Base-by-base conservation (phyloP, 805 yeast genomes). In the Komagataella kurtzmanii region DNA sequence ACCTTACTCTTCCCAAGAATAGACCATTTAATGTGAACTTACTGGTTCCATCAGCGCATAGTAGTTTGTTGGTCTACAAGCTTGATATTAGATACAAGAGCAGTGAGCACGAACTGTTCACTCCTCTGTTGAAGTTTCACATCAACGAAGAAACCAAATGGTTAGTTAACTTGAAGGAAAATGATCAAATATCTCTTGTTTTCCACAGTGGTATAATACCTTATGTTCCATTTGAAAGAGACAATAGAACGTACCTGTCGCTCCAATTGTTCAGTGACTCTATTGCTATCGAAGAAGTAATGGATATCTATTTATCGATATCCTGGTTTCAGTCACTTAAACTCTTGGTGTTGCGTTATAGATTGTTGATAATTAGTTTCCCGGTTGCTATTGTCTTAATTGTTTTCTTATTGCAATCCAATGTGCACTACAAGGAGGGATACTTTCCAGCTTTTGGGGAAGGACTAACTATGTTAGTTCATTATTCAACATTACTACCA, bases 121-220 rank as follows among this genome's bases (percentile, higher is more conserved):
- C 77, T 18, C 86, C 95, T 1, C 71, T 88, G 44, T 64, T 85
- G 3, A 73, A 88, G 52, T 30, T 30, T 30, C 40, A 30, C 67
- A 69, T 79, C 3, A 67, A 71, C 8, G 81, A 79, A 43, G 97
- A 90, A 62, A 75, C 88, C 0, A 88, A 88, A 65, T 90, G 91
- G 89, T 85, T 81, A 58, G 65, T 84, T 7, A 74, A 81, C 52
- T 54, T 81, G 1, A 62, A 68, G 6, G 62, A 68, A 3, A 62
- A 69, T 18, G 61, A 70, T 19, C 64, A 70, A n/a, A 64, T 70
- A 53, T 69, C 59, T 54, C 63, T 72, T 44, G 68, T 67, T 50
- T 65, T 72, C 44, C 91, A 86, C 60, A 84, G 86, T 17, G 46
- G 46, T 24, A 73, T 79, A 21, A 81, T 93, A 0, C 89, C 93